phyloP scores from a whole-genome alignment of 495 filamentous ascomycete species.

The Tuber brumale region DNA sequence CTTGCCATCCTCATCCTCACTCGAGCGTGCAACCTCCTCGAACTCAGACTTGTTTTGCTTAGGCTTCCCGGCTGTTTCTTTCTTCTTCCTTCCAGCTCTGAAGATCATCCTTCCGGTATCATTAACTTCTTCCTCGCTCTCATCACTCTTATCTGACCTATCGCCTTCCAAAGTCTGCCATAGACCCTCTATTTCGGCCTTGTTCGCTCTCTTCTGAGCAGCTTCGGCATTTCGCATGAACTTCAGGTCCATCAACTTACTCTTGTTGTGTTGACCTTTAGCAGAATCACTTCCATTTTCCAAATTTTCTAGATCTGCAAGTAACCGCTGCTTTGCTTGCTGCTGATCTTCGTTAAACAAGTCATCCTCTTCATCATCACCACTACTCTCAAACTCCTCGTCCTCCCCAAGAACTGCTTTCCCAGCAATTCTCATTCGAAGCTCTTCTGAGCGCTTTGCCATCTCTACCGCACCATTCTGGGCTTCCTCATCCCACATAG shows the following conservation, averaged over 20 bases:
- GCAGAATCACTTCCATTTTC: conserved; percentile 44
- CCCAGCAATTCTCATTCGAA: conserved; percentile 77
- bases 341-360: conserved; percentile 49
- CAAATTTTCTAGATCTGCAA: conserved; percentile 54
- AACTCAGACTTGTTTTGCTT: conserved; percentile 29
- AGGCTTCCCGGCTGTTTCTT: conserved; percentile 14
- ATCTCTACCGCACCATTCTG: conserved; percentile 70
- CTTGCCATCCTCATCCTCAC: conserved; percentile 48
- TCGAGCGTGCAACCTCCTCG: conserved; percentile 21
- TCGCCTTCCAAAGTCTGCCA: conserved; percentile 59
- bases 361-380: conserved; percentile 56
- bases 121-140: conserved; percentile 53
- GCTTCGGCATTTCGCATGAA: conserved; percentile 92
- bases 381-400: conserved; percentile 49
- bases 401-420: conserved; percentile 53
- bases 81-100: conserved; percentile 45
- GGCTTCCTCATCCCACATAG: conserved; percentile 77
- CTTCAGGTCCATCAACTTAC: conserved; percentile 61
- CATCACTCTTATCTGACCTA: conserved; percentile 46
- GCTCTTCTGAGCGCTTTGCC: conserved; percentile 76
- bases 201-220: conserved; percentile 66
- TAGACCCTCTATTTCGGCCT: conserved; percentile 68
- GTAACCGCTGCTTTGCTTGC: conserved; percentile 51
- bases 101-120: conserved; percentile 58
- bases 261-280: conserved; percentile 43